Evolutionary conservation across 2,329 filamentous ascomycete species (phyloP).

Genomic region (Paraphaeosphaeria minitans): DNA sequence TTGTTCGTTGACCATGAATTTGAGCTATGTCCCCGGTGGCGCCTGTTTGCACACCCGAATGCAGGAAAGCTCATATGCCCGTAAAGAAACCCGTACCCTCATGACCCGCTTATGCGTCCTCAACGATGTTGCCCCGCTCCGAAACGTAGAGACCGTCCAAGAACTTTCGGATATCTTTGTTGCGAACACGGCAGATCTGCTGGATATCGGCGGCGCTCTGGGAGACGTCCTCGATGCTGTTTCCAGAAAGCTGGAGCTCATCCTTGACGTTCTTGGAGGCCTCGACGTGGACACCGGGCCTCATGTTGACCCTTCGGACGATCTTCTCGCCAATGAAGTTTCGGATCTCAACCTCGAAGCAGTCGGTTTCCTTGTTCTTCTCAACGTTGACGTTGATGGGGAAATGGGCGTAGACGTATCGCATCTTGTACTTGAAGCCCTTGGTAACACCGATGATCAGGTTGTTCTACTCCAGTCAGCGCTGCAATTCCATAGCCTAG

Average conservation of each 20-base stretch:
- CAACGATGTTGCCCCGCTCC: slow-evolving; percentile 93
- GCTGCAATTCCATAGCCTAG: slow-evolving; percentile 9
- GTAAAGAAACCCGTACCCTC: slow-evolving; percentile 47
- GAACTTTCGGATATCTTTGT: slow-evolving; percentile 99
- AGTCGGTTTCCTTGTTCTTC: slow-evolving; percentile 89
- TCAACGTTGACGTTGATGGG: slow-evolving; percentile 99
- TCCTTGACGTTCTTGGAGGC: slow-evolving; percentile 94
- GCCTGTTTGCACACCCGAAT: slow-evolving; percentile 46
- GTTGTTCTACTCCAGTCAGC: slow-evolving; percentile 68
- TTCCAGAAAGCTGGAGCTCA: slow-evolving; percentile 89
- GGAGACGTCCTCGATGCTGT: slow-evolving; percentile 96
- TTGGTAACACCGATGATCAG: slow-evolving; percentile 97
- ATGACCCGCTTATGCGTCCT: slow-evolving; percentile 54
- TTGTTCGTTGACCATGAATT: slow-evolving; percentile 47
- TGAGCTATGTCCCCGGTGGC: slow-evolving; percentile 46
- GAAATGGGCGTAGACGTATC: slow-evolving; percentile 99
- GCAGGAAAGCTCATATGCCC: slow-evolving; percentile 49
- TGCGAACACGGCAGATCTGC: slow-evolving; percentile 98
- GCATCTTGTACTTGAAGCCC: slow-evolving; percentile 99
- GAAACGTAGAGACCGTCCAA: slow-evolving; percentile 99
- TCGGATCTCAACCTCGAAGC: slow-evolving; percentile 95
- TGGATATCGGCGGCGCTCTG: slow-evolving; percentile 99
- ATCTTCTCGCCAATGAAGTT: slow-evolving; percentile 85
- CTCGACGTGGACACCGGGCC: slow-evolving; percentile 86
- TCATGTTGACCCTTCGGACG: slow-evolving; percentile 89